Evolutionary conservation across 371 early-diverging fungal genomes (phyloP).

Genomic region (Cokeromyces recurvatus): DNA sequence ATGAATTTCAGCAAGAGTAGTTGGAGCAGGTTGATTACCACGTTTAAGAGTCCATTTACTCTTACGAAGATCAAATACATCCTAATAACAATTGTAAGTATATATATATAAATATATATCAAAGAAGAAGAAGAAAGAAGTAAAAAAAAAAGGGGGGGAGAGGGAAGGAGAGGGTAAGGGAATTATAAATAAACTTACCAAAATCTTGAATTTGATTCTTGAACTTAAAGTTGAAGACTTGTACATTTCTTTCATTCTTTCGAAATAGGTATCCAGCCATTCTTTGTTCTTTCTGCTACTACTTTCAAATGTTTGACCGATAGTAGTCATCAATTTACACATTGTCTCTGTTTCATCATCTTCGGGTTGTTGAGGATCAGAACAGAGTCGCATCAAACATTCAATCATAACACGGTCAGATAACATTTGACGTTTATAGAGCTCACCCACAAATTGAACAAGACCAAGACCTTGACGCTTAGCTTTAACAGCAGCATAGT

Average conservation of each 20-base stretch:
- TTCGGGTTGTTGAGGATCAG: constrained; percentile 70
- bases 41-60: constrained; percentile 72
- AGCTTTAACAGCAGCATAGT: constrained; percentile 83
- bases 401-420: constrained; percentile 89
- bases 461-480: constrained; percentile 95
- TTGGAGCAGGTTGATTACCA: constrained; percentile 66
- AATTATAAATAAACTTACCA: too few relatives aligned
- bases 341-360: constrained; percentile 94
- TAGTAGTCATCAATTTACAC: constrained; percentile 84
- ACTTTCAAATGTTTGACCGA: constrained; percentile 68
- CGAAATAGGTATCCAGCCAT: constrained; percentile 79
- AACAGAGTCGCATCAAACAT: constrained; percentile 75
- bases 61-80: constrained; percentile 86
- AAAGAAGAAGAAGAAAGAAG: too few relatives aligned
- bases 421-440: constrained; percentile 86
- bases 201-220: constrained; percentile 90
- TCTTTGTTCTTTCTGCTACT: constrained; percentile 27
- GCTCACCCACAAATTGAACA: constrained; percentile 90
- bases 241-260: constrained; percentile 61
- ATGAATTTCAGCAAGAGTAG: constrained; percentile 88
- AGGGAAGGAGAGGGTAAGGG: too few relatives aligned
- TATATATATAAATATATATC: too few relatives aligned
- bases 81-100: too few relatives aligned
- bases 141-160: too few relatives aligned
- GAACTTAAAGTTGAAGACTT: constrained; percentile 62